Evolutionary conservation across 2,329 filamentous ascomycete genomes (phyloP).

Genomic region (Ophiostoma tasmaniense): DNA sequence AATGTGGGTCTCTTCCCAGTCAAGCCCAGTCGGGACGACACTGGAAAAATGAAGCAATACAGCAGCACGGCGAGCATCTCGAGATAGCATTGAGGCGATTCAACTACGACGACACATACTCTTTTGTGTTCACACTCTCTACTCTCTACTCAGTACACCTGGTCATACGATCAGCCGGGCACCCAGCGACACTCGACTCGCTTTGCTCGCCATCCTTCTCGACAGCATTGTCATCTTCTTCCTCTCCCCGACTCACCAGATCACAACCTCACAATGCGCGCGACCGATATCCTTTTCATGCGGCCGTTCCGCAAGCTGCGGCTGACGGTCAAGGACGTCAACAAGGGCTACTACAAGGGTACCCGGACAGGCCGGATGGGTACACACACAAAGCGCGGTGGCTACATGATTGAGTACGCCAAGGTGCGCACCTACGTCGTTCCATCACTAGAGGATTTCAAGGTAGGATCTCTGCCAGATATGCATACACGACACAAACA

Average conservation of each 20-base stretch:
- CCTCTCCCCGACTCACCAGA: neutral
- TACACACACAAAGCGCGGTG: conserved; percentile 71
- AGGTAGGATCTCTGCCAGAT: conserved; percentile 39
- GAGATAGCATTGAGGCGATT: neutral
- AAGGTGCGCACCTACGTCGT: conserved; percentile 90
- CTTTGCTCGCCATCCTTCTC: too few species aligned
- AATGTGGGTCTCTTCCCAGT: neutral
- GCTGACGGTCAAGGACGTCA: conserved; percentile 87
- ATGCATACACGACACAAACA: neutral
- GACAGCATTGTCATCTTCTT: neutral
- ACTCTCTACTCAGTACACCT: neutral
- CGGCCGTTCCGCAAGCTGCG: conserved; percentile 63
- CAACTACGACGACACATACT: neutral
- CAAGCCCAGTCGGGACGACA: conserved; percentile 3
- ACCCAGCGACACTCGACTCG: neutral
- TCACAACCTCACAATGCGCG: conserved; percentile 44
- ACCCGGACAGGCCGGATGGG: conserved; percentile 84
- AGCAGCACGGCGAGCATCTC: neutral
- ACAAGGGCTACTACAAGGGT: conserved; percentile 95
- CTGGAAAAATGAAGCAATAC: neutral
- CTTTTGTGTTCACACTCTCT: neutral
- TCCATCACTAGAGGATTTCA: conserved; percentile 57
- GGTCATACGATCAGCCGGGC: neutral
- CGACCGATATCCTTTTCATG: conserved; percentile 54
- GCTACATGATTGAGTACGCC: conserved; percentile 72